Conservation (phyloP, 441 rosid genomes). For the Viola pubescens region DNA sequence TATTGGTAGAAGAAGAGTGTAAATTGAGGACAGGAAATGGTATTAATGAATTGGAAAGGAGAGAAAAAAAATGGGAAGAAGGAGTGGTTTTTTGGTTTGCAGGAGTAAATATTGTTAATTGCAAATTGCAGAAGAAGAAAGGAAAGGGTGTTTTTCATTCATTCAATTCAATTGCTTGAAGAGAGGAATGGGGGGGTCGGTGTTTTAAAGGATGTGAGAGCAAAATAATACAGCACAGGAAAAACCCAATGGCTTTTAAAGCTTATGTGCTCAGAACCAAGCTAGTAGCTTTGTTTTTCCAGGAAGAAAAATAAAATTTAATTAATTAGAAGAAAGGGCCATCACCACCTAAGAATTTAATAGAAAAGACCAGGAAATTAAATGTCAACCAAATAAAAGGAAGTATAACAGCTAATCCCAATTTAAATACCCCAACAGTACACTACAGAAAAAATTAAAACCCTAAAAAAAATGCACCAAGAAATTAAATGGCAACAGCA, state of each 20-base stretch:
- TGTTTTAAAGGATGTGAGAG: constrained; percentile 25
- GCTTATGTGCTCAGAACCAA: constrained; percentile 24
- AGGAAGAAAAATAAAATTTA: background rate
- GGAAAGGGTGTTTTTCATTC: constrained; percentile 41
- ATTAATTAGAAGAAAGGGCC: constrained; percentile 3
- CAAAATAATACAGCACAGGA: constrained; percentile 15
- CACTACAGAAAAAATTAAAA: constrained; percentile 20
- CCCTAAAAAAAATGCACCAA: constrained; percentile 15
- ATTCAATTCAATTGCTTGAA: constrained; percentile 5
- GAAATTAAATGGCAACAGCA: constrained; percentile 31
- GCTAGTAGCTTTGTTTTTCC: constrained; percentile 3
- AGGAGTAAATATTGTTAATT: constrained; percentile 31
- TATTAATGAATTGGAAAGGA: constrained; percentile 26
- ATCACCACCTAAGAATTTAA: constrained; percentile 52
- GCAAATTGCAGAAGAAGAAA: constrained; percentile 22
- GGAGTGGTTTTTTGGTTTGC: constrained; percentile 16
- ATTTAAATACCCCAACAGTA: constrained; percentile 21
- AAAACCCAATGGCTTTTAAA: constrained; percentile 40
- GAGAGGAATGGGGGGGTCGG: constrained; percentile 13
- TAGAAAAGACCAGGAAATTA: constrained; percentile 58
- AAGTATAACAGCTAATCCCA: constrained; percentile 23
- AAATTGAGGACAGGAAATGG: constrained; percentile 61
- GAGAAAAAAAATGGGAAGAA: too few species aligned
- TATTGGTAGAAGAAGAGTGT: constrained; percentile 45
- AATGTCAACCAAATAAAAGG: constrained; percentile 57